Evolutionary conservation across 2,329 filamentous ascomycete genomes (phyloP), one percentile per base, ranked within the genome.

Genomic region (Aureobasidium mangrovei): DNA sequence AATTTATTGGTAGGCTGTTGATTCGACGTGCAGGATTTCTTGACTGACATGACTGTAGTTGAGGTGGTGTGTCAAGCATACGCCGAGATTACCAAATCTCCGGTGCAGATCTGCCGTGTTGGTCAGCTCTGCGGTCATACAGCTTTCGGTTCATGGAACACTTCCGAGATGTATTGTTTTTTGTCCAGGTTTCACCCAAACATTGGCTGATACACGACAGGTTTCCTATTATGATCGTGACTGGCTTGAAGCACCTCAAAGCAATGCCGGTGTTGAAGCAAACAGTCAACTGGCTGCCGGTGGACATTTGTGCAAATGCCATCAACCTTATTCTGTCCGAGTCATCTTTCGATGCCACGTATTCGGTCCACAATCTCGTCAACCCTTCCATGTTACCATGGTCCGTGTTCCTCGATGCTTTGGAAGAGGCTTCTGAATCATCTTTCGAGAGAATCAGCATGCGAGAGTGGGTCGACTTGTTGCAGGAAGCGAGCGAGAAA

Each of bases 81-180:
- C 12, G 7, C 56, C 3, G 7, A 28, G 4, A 29, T 28, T 7
- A 35, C 43, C 28, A 41, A 32, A 2, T 39, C 12, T 5, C 43
- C 53, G 2, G 54, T 56, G 10, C 44, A 41, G n/a, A 51, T 58
- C 8, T 56, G 56, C 26, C 53, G 56, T 27, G 56, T 58, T 10
- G 56, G 56, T 36, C 56, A 58, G 27, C 56, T 58, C 3, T 58
- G 56, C 38, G 56, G 56, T 1, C 56, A 58, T 27, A 56, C 56
- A 2, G n/a, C 27, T 1, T 40, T 53, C 18, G 53, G 53, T 9
- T 24, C 33, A 2, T 58, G 56, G 56, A 58, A 58, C 43, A 56
- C 35, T 7, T 48, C 47, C 2, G 56, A 58, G 42, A 58, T 58
- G 56, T 55, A 51, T 18, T 18, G 18, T 31, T 38, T n/a, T 12